Base-by-base conservation (phyloP, 2,329 filamentous ascomycete species). In the Stemphylium beticola region DNA sequence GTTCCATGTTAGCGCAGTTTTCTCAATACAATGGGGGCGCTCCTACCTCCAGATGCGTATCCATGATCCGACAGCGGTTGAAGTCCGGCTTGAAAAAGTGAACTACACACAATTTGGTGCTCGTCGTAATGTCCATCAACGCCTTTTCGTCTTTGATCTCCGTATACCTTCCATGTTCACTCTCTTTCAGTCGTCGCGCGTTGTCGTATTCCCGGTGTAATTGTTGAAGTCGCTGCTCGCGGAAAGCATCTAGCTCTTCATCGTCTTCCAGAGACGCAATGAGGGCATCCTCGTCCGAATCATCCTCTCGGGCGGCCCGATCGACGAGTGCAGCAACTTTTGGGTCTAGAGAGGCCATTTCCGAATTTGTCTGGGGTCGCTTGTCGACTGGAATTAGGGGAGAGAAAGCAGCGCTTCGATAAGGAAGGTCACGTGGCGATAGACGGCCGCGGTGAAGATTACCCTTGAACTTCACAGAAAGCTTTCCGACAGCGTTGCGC, bases 21-120 rank as follows among this genome's bases (percentile, higher is more conserved):
- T 15, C 37, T 17, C 6, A 15, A 17, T 41, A 14, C 4, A 39
- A 17, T 14, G 14, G 20, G 18, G 43, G 14, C 20, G 15, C 18
- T 62, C 67, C 59, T 50, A 80, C 74, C 43, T 81, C 76, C 10
- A 87, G 76, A 68, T 85, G 83, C 43, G 76, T 76, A 67, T 87
- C 85, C 85, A 88, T 88, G 49, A 85, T 81, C 10, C 76, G 74
- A 72, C 85, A 88, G 49, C 85, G 81, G 17, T 81, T 78, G 71
- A 88, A 88, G 65, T 87, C 85, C 2, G 84, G 79, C 66, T 87
- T 86, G 69, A 82, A 85, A 71, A 88, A 88, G 68, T 88, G 85
- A 20, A 87, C 82, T 1, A 87, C 78, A 62, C 82, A 86, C 22
- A 81, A 74, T 55, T 83, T 80, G 11, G 81, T 81, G 42, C 79